phyloP scores from a whole-genome alignment of 2,329 filamentous ascomycete species.

The Xylariaceae sp. region DNA sequence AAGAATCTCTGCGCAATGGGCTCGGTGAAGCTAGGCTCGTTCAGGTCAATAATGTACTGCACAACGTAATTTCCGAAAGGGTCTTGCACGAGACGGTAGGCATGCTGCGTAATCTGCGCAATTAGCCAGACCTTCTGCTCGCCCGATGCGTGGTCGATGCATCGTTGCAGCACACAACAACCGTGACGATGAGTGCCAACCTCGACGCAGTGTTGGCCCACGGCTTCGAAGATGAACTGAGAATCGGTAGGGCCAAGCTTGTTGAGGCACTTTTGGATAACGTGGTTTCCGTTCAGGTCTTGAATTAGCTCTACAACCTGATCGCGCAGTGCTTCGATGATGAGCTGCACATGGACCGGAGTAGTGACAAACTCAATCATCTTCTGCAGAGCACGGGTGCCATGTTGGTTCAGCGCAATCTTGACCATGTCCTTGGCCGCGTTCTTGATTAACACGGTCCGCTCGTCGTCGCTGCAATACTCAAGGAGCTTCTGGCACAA shows the following conservation, averaged over 20 bases:
- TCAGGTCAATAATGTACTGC: slow-evolving; percentile 95
- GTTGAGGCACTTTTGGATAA: slow-evolving; percentile 98
- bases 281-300: slow-evolving; percentile 96
- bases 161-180: slow-evolving; percentile 95
- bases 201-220: slow-evolving; percentile 77
- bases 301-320: slow-evolving; percentile 93
- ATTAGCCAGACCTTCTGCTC: slow-evolving; percentile 85
- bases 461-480: slow-evolving; percentile 90
- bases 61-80: slow-evolving; percentile 98
- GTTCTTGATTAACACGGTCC: slow-evolving; percentile 86
- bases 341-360: slow-evolving; percentile 75
- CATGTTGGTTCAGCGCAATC: slow-evolving; percentile 95
- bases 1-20: slow-evolving; percentile 79
- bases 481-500: slow-evolving; percentile 97
- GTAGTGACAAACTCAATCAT: slow-evolving; percentile 98
- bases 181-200: slow-evolving; percentile 97
- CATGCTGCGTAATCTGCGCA: slow-evolving; percentile 77
- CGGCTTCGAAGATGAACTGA: slow-evolving; percentile 95
- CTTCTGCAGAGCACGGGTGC: slow-evolving; percentile 93
- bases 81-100: slow-evolving; percentile 87
- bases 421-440: slow-evolving; percentile 81
- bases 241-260: slow-evolving; percentile 79
- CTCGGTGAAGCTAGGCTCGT: slow-evolving; percentile 80
- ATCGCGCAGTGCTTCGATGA: slow-evolving; percentile 76
- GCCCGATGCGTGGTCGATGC: slow-evolving; percentile 92